Conservation (phyloP, 345 rosid genomes). For the Boechera stricta region DNA sequence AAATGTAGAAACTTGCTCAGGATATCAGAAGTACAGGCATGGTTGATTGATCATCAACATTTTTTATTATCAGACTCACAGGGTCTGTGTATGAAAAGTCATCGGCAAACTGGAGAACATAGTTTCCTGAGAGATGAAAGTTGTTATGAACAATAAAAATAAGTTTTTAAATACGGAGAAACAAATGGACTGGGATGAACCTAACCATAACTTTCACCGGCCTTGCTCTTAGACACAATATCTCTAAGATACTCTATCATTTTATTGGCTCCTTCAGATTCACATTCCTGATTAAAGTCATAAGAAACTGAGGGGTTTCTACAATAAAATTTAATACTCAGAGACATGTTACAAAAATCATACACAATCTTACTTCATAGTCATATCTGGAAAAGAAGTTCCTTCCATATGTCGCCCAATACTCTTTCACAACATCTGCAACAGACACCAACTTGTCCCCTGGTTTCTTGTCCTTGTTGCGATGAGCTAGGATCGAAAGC, state of each 20-base stretch:
- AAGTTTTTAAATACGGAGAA: neutral
- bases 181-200: conserved; percentile 9
- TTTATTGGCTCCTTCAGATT: conserved; percentile 90
- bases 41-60: conserved; percentile 2
- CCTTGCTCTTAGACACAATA: conserved; percentile 66
- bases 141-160: conserved; percentile 25
- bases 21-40: conserved; percentile 6
- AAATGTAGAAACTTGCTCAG: conserved; percentile 23
- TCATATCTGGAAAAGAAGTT: conserved; percentile 94
- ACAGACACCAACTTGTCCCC: conserved; percentile 84
- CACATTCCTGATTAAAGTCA: conserved; percentile 69
- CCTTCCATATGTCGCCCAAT: conserved; percentile 96
- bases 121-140: conserved; percentile 59
- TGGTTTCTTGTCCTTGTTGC: conserved; percentile 76
- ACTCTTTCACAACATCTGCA: conserved; percentile 82
- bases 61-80: conserved; percentile 53
- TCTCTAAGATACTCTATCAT: conserved; percentile 82
- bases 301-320: conserved; percentile 30
- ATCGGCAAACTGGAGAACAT: conserved; percentile 77
- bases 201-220: conserved; percentile 79
- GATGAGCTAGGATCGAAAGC: conserved; percentile 85
- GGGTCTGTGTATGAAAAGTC: conserved; percentile 94
- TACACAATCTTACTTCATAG: conserved; percentile 69
- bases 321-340: neutral
- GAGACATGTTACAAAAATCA: conserved; percentile 5